Evolutionary conservation across 2,329 filamentous ascomycete genomes (phyloP), one percentile per base, ranked within the genome.

Genomic region (Parascedosporium putredinis): DNA sequence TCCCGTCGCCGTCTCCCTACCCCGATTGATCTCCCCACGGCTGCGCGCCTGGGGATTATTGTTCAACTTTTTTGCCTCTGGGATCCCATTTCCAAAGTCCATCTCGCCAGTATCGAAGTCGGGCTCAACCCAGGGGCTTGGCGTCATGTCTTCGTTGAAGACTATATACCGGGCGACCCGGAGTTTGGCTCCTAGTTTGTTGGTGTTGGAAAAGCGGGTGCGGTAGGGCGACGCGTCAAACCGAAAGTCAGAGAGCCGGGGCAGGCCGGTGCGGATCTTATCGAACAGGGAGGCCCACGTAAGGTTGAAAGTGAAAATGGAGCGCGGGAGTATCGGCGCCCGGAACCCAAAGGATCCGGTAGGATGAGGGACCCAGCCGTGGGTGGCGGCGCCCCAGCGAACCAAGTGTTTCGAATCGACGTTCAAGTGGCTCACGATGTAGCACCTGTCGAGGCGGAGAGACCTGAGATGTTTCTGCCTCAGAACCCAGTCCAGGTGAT

Each of bases 401-500:
- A 2, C 5, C 2, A 51, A 20, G 0, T 38, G 22, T 0, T 33
- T 5, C 3, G 23, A 16, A 9, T 10, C 2, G 22, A 52, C 5
- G 5, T 7, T 10, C 16, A 54, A 22, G 27, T 57, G 51, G 0
- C 56, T 54, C 0, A 34, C 54, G 23, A 58, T 40, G 45, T 50
- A 5, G 31, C 56, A 59, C 1, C 9, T 36, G 10, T 54, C 38
- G 2, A 60, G 23, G 0, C 47, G 25, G 1, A 60, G 47, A 0
- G 22, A 36, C 1, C 14, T 46, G 0, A 60, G 49, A 1, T 56
- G 49, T 3, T 38, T 20, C 5, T 56, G 55, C 0, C 44, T 8
- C 2, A 59, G 48, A 0, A 61, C 53, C 60, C 58, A 62, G 5
- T 58, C 55, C 10, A 59, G 54, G 1, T 62, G 58, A 5, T 59